Conservation (phyloP, 2,329 filamentous ascomycete genomes). For the Allantophomopsis lycopodina region DNA sequence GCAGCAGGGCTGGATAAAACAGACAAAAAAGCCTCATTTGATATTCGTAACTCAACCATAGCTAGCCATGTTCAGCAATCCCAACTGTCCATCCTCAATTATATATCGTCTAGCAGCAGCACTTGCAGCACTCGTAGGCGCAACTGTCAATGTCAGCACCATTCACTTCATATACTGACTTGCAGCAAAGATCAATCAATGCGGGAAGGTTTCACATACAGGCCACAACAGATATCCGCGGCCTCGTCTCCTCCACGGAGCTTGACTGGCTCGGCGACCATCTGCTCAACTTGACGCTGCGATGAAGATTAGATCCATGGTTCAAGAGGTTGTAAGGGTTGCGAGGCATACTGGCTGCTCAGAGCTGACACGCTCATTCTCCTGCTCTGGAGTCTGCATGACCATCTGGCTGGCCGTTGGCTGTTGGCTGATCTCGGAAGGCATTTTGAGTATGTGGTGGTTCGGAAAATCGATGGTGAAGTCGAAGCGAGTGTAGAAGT, state of each 20-base stretch:
- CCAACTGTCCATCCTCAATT: too few relatives aligned
- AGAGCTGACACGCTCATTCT: constrained; percentile 4
- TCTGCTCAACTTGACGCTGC: constrained; percentile 12
- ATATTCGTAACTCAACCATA: too few relatives aligned
- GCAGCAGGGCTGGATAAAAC: too few relatives aligned
- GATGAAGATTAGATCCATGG: neutral
- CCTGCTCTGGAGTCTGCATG: constrained; percentile 5
- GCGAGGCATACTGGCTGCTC: constrained; percentile 14
- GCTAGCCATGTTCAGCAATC: too few relatives aligned
- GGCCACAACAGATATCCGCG: constrained; percentile 13
- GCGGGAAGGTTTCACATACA: constrained; percentile 5
- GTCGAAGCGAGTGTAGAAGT: too few relatives aligned
- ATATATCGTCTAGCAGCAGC: constrained; percentile 12
- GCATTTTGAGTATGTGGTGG: constrained; percentile 10
- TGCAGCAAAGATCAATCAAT: neutral
- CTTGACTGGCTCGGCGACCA: constrained; percentile 14
- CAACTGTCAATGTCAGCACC: constrained; percentile 7
- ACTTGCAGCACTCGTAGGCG: constrained; percentile 16
- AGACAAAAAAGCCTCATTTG: too few relatives aligned
- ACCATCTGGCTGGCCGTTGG: constrained; percentile 14
- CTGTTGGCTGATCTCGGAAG: constrained; percentile 15
- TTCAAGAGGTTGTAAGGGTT: neutral
- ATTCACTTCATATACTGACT: neutral
- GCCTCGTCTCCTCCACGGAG: constrained; percentile 13
- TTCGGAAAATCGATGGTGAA: too few relatives aligned